phyloP scores from a whole-genome alignment of 2,329 filamentous ascomycete genomes.

The Sporothrix curviconia region DNA sequence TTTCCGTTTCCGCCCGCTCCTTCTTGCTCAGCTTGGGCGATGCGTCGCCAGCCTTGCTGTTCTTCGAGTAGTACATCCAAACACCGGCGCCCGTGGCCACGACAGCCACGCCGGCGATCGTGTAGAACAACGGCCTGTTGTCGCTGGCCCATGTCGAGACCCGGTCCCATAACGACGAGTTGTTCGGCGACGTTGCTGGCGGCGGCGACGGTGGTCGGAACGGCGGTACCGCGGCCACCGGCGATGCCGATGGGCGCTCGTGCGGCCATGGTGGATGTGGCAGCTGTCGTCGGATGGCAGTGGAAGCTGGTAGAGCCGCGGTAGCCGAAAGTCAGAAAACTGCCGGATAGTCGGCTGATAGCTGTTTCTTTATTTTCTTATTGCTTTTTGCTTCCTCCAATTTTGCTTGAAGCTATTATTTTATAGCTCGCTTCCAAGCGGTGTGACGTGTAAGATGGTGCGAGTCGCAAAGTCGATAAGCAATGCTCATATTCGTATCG shows the following conservation, averaged over 20 bases:
- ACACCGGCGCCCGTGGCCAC: constrained; percentile 87
- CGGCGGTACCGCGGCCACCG: constrained; percentile 28
- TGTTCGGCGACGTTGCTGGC: constrained; percentile 46
- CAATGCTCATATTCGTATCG: too few species aligned
- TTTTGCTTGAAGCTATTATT: too few species aligned
- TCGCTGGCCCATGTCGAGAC: constrained; percentile 88
- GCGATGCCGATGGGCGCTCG: constrained; percentile 27
- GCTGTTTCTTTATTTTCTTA: too few species aligned
- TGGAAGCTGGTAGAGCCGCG: neutral
- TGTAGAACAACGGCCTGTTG: constrained; percentile 93
- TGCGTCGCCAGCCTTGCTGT: constrained; percentile 44
- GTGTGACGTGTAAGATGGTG: neutral
- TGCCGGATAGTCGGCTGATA: too few species aligned
- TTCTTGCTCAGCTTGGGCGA: constrained; percentile 79
- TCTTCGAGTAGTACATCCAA: constrained; percentile 82
- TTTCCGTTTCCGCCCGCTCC: constrained; percentile 80
- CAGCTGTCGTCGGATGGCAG: neutral
- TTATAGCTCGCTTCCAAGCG: neutral
- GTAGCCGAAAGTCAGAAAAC: too few species aligned
- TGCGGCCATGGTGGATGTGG: constrained; percentile 33
- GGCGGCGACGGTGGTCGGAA: constrained; percentile 23
- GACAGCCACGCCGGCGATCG: constrained; percentile 87
- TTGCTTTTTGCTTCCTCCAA: too few species aligned
- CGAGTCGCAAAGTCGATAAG: too few species aligned
- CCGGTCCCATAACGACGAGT: constrained; percentile 78